Evolutionary conservation across 257 asterid genomes (phyloP).

Genomic region (Fraxinus pennsylvanica): DNA sequence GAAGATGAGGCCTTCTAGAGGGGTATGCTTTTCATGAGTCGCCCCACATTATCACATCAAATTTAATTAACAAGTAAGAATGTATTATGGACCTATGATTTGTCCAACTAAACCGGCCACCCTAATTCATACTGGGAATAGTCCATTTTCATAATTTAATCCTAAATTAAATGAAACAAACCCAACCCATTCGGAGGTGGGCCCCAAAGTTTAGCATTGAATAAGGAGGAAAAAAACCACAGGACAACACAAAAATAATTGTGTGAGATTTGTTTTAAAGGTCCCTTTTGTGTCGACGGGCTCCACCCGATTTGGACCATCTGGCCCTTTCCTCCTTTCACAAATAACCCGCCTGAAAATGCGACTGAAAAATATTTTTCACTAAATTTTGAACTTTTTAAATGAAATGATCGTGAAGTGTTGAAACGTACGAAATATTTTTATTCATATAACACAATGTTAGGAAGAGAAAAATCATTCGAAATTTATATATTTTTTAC

Average conservation of each 20-base stretch:
- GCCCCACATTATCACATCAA: conserved; percentile 14
- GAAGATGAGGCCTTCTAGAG: not conserved
- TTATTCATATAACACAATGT: too few species aligned
- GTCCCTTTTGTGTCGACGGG: conserved; percentile 6
- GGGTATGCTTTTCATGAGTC: not conserved
- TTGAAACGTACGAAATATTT: too few species aligned
- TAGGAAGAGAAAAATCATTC: too few species aligned
- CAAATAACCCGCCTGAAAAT: too few species aligned
- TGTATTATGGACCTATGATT: conserved; percentile 16
- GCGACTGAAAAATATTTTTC: too few species aligned
- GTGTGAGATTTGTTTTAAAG: conserved; percentile 27
- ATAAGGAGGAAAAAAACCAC: not conserved
- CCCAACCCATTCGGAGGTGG: not conserved
- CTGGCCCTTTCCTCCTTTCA: conserved; percentile 26
- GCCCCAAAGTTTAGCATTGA: conserved; percentile 8
- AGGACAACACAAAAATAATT: conserved; percentile 31
- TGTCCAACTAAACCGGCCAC: conserved; percentile 23
- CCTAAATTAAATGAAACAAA: not conserved
- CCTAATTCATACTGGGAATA: not conserved
- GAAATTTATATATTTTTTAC: too few species aligned
- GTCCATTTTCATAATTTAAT: not conserved
- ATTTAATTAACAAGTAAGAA: conserved; percentile 21
- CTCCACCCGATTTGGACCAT: conserved; percentile 32
- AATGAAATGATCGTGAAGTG: too few species aligned
- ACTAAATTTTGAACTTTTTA: too few species aligned